Evolutionary conservation across 2,329 filamentous ascomycete genomes (phyloP), one percentile per base, ranked within the genome.

Genomic region (Fonsecaea pugnacius): DNA sequence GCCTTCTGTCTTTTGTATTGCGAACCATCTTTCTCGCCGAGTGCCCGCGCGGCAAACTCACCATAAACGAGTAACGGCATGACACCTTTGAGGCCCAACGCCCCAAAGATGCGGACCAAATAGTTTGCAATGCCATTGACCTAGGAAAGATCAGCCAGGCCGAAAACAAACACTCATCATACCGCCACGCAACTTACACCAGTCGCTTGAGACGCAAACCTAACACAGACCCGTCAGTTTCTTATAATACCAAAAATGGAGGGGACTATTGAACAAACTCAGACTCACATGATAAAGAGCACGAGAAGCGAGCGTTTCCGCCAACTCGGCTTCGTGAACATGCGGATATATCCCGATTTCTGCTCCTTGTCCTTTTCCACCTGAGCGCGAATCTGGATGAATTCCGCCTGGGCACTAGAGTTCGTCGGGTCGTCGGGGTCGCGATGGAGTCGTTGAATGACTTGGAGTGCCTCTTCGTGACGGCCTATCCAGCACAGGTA

Each of bases 21-120:
- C 10, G 3, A 16, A 16, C 16, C 8, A 32, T 40, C 14, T 40
- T n/a, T n/a, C n/a, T n/a, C n/a, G n/a, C n/a, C n/a, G n/a, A n/a
- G n/a, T n/a, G n/a, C n/a, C 16, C 38, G 3, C n/a, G 14, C 38
- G 4, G 32, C n/a, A 4, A n/a, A 62, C 65, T 53, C 38, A 64
- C 65, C 79, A 64, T 75, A 77, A 18, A 82, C 68, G 4, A 82
- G 74, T 30, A 82, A 70, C 4, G 79, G 79, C 73, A 77, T 75
- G 63, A 74, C 75, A 35, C 72, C 73, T 38, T 63, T 68, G 54
- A 76, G 70, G 36, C 73, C 79, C 10, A 82, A 73, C 24, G 63
- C 65, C 40, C 72, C 67, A 69, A 75, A 76, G 54, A 78, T 73
- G 38, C 77, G 69, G 56, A 76, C 77, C 4, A 77, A 75, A 63